These are phyloP conservation scores for Pseudogymnoascus sp. DNA, from an alignment of 2,329 filamentous ascomycete genomes.

Conservation along the genomic window DNA sequence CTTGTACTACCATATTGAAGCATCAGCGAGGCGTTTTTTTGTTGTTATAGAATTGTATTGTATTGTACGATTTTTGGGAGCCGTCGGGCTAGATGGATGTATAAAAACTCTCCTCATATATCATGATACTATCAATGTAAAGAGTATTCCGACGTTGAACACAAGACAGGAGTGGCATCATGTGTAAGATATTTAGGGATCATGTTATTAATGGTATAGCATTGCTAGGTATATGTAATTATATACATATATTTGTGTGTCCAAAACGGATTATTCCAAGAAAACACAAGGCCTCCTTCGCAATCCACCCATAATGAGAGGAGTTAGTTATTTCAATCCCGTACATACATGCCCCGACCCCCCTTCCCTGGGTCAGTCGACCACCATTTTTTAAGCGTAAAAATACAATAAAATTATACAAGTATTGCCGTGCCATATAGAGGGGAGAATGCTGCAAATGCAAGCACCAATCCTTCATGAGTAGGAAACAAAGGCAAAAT, in stretches of 20 bases:
- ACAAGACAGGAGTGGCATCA: background rate
- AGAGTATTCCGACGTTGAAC: background rate
- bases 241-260: background rate
- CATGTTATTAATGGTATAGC: background rate
- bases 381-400: background rate
- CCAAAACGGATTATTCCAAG: background rate
- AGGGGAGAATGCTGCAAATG: background rate
- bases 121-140: background rate
- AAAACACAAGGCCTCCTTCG: background rate
- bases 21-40: constrained; percentile 6
- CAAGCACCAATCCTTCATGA: background rate
- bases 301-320: constrained; percentile 7
- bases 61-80: background rate
- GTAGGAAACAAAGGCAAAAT: background rate
- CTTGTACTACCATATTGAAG: constrained; percentile 6
- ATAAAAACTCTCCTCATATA: background rate
- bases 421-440: background rate
- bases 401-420: constrained; percentile 5
- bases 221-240: constrained; percentile 1
- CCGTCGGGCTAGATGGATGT: background rate
- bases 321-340: background rate
- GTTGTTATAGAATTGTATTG: background rate
- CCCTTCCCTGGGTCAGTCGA: background rate
- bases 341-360: background rate
- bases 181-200: background rate